Evolutionary conservation across 2,329 filamentous ascomycete species (phyloP), one percentile per base, ranked within the genome.

Genomic region (Zasmidium citrigriseum): DNA sequence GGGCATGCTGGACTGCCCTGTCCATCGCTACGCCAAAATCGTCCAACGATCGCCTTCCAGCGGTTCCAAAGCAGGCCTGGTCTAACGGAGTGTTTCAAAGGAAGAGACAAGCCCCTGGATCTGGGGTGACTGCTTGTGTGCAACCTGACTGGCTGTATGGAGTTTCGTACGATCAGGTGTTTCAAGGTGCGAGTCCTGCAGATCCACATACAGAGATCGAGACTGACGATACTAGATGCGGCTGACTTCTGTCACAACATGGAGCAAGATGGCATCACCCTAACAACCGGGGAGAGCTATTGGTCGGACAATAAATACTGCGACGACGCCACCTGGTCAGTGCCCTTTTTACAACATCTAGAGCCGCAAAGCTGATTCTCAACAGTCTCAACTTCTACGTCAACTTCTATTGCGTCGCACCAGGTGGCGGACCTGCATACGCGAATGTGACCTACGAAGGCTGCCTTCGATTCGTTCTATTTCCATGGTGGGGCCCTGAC

Each of bases 1-100:
- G 34, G 3, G 52, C 52, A 14, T 54, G 52, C 52, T 54, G 52
- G 52, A 54, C 18, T 18, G 52, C 52, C 9, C 52, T 54, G 1
- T 54, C 52, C 18, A 22, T 41, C 14, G 34, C 34, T n/a, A 41
- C 34, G 34, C 34, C 34, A 7, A 41, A 41, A n/a, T 11, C 14
- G 16, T 41, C 34, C 34, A n/a, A 41, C 5, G 14, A 41, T 4
- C 34, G 34, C 4, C 34, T 41, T 9, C 34, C 34, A 4, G 34
- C 34, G 12, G 4, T 41, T 7, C 14, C 34, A 7, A n/a, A 7
- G 14, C 14, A 41, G 16, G 14, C 34, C 14, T 41, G 34, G 34
- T 16, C 5, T n/a, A 41, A n/a, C 34, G 18, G 14, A 41, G 34
- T 9, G 12, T 4, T 4, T 41, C 34, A 10, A 4, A 11, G 16